These are phyloP conservation scores for Lepiota brunneoincarnata DNA, from an alignment of 768 basidiomycete species.

Conservation along the genomic window DNA sequence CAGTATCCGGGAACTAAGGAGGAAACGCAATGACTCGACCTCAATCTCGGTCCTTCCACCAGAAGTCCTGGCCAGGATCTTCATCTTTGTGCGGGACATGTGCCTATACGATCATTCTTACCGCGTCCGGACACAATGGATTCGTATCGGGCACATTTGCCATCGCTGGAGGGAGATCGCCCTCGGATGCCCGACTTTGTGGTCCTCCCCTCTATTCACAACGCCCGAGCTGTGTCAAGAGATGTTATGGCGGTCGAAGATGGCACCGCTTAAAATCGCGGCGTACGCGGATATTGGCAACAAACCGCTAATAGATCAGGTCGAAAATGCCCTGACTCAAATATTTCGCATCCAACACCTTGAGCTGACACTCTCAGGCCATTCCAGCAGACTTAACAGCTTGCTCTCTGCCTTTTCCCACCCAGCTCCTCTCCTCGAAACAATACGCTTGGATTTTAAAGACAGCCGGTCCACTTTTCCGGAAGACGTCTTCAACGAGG, in stretches of 20 bases:
- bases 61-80: conserved; percentile 39
- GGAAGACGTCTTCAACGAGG: neutral
- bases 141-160: conserved; percentile 34
- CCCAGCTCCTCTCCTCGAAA: conserved; percentile 4
- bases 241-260: conserved; percentile 44
- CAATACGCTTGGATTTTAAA: neutral
- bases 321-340: conserved; percentile 16
- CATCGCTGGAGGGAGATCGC: conserved; percentile 44
- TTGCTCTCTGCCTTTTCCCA: neutral
- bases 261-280: conserved; percentile 29
- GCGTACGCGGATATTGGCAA: conserved; percentile 19
- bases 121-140: conserved; percentile 27
- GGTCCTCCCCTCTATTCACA: conserved; percentile 33
- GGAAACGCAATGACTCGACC: conserved; percentile 33
- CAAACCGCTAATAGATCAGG: conserved; percentile 22
- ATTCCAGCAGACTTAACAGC: neutral
- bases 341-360: conserved; percentile 31
- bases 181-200: conserved; percentile 36
- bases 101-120: neutral
- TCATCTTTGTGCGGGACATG: conserved; percentile 23
- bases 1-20: conserved; percentile 30
- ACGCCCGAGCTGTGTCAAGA: conserved; percentile 35
- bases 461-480: neutral
- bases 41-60: conserved; percentile 38
- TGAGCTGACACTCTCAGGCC: conserved; percentile 20